Percentiles rank a stretch among this genome's conserved stretches.
Conservation (phyloP, 164 flowering plant genomes). For the Kingdonia uniflora region DNA sequence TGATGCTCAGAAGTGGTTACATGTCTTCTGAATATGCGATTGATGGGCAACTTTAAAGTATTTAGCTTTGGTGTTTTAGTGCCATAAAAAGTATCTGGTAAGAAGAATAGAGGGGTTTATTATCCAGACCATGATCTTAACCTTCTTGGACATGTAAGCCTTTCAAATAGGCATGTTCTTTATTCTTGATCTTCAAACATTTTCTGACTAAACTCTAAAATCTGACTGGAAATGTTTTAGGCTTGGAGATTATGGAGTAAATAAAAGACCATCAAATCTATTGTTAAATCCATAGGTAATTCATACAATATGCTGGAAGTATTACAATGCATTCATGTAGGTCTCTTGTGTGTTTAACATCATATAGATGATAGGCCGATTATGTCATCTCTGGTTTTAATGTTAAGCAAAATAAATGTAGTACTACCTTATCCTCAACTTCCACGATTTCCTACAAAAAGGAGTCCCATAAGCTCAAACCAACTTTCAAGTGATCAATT, state of each 20-base stretch:
- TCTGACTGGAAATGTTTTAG: conserved; percentile 3
- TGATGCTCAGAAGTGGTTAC: conserved; percentile 1
- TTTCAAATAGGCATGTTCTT: background rate
- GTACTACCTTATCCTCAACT: conserved; percentile 11
- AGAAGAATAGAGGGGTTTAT: conserved; percentile 5
- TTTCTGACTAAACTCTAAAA: background rate
- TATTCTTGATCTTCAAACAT: background rate
- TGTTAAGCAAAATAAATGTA: conserved; percentile 10
- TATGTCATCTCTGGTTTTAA: conserved; percentile 11
- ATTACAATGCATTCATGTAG: conserved; percentile 13
- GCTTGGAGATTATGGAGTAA: conserved; percentile 15
- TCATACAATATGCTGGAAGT: conserved; percentile 1
- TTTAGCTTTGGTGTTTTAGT: conserved; percentile 8
- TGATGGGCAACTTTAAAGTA: conserved; percentile 1
- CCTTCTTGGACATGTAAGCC: conserved; percentile 7
- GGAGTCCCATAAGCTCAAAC: background rate
- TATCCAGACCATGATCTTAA: background rate
- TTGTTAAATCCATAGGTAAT: conserved; percentile 4
- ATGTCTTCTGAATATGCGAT: conserved; percentile 6
- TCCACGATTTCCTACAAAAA: conserved; percentile 8
- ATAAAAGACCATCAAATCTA: conserved; percentile 2
- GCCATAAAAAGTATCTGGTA: background rate
- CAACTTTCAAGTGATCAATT: background rate
- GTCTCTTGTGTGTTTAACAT: conserved; percentile 18
- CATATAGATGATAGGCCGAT: conserved; percentile 8